Percentiles rank a stretch among this genome's conserved stretches.
Evolutionary conservation across 2,329 filamentous ascomycete species (phyloP).

Genomic region (Pseudogymnoascus sp.): DNA sequence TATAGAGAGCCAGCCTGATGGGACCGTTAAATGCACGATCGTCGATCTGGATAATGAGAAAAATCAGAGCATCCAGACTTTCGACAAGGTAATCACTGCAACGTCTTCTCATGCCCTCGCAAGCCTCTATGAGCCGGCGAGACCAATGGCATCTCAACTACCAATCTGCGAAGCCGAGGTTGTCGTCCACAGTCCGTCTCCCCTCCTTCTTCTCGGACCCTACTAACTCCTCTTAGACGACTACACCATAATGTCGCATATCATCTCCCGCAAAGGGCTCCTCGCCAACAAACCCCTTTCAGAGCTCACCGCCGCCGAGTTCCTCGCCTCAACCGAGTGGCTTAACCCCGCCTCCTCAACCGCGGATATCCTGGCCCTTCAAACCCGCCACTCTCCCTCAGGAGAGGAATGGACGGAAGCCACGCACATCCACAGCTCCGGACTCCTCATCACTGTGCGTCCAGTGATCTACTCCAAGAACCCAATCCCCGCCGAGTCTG

Average conservation of each 20-base stretch:
- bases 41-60: background rate
- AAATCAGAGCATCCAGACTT: background rate
- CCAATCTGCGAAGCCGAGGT: slow-evolving; percentile 1
- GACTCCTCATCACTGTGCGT: background rate
- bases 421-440: background rate
- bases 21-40: background rate
- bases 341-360: background rate
- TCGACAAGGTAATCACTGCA: background rate
- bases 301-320: background rate
- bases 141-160: background rate
- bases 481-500: background rate
- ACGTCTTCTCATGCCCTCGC: background rate
- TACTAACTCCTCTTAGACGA: background rate
- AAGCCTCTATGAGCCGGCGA: background rate
- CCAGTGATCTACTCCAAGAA: background rate
- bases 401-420: background rate
- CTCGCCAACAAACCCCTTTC: slow-evolving; percentile 2
- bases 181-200: background rate
- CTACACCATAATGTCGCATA: slow-evolving; percentile 1
- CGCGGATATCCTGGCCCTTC: background rate
- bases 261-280: background rate
- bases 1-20: background rate
- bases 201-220: background rate
- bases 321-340: background rate
- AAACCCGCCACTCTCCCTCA: background rate